Evolutionary conservation across 306 rosid genomes (phyloP), one percentile per base, ranked within the genome.

Genomic region (Malus asiatica): DNA sequence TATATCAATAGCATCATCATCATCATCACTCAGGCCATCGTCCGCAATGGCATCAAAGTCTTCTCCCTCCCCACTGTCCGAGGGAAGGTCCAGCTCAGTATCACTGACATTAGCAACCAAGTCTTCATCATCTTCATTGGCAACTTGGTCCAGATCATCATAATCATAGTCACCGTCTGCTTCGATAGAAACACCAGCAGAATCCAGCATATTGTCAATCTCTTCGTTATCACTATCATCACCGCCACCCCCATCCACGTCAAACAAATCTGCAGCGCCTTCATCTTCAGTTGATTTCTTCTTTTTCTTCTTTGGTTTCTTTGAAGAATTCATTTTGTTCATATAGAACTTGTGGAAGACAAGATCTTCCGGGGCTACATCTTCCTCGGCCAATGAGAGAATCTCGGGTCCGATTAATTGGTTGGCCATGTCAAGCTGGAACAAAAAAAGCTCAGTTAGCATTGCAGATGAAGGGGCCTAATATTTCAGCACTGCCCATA

Each of bases 161-260:
- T 90, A 90, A 75, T 90, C 96, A 72, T 87, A 89, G 66, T 83
- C 96, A n/a, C 86, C 85, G 8, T 81, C 93, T 42, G 88, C 83
- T 25, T 83, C 90, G 42, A 84, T 14, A 22, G 93, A 72, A 14
- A 70, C 79, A 55, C 86, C 66, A 35, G 93, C 81, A 64, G 96
- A 82, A 66, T 92, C 98, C 87, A 95, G 81, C 81, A 95, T 40
- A 79, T 87, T 71, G 71, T 92, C 96, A 67, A 92, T 90, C 86
- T 96, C 99, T 81, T 92, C 98, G 1, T 90, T 89, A 51, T 92
- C 98, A 57, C 98, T 96, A 64, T 96, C 98, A 64, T 90, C 93
- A 16, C 76, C 91, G 40, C 48, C 80, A 40, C 66, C 89, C n/a
- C 79, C 93, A 66, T 82, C 91, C 76, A 77, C 84, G 5, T 81